These are phyloP conservation scores for Sabuloglossum arenarium DNA, from an alignment of 495 filamentous ascomycete species.

Conservation along the genomic window DNA sequence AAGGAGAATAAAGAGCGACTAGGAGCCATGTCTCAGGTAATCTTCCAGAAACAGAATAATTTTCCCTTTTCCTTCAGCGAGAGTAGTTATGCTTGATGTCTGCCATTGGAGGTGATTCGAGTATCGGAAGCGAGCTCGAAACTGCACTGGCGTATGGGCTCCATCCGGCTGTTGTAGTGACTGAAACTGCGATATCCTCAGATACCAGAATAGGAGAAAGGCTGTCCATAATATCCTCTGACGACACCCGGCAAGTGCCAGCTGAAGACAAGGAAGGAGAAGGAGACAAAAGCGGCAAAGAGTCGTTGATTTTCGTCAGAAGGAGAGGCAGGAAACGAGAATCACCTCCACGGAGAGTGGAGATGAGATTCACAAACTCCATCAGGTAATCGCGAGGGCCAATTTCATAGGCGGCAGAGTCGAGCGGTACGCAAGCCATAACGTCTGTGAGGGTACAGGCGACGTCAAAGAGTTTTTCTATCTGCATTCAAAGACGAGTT, in stretches of 20 bases:
- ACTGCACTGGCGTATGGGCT: not conserved
- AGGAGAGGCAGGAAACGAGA: slow-evolving; percentile 50
- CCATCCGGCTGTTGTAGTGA: not conserved
- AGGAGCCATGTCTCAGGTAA: no score
- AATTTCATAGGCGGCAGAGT: slow-evolving; percentile 34
- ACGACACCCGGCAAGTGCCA: not conserved
- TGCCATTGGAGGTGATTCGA: not conserved
- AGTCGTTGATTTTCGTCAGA: slow-evolving; percentile 42
- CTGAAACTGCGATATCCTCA: not conserved
- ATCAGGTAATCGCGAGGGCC: slow-evolving; percentile 56
- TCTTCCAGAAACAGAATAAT: no score
- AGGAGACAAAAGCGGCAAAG: not conserved
- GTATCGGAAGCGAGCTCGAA: no score
- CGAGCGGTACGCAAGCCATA: slow-evolving; percentile 39
- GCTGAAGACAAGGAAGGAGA: not conserved
- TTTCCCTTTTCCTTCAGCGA: not conserved
- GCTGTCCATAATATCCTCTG: not conserved
- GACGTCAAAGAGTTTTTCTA: slow-evolving; percentile 61
- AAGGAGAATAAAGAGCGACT: no score
- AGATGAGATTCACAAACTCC: slow-evolving; percentile 42
- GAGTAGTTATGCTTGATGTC: not conserved
- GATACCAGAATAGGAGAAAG: not conserved
- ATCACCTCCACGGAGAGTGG: slow-evolving; percentile 46
- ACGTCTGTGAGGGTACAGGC: slow-evolving; percentile 54
- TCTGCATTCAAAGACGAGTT: slow-evolving; percentile 16